Conservation (phyloP, 345 rosid species). For the Populus alba region DNA sequence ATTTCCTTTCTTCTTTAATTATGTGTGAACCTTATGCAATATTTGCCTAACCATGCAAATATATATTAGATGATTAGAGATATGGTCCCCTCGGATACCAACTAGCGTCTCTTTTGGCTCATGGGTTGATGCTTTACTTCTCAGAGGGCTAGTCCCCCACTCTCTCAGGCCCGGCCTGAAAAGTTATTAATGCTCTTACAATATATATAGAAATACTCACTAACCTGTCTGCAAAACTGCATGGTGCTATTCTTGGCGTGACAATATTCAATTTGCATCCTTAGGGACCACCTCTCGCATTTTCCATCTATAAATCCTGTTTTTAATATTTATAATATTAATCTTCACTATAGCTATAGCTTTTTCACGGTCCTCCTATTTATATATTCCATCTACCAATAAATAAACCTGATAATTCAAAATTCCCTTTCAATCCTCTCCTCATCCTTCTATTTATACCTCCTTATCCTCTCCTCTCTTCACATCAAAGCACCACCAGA, state of each 20-base stretch:
- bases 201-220: constrained; percentile 31
- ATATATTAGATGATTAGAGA: not conserved
- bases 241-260: constrained; percentile 33
- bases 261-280: constrained; percentile 31
- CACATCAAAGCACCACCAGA: not conserved
- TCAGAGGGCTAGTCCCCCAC: constrained; percentile 34
- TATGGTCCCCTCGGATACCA: constrained; percentile 37
- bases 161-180: constrained; percentile 28
- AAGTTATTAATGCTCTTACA: constrained; percentile 43
- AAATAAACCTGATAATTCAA: not conserved
- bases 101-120: constrained; percentile 20
- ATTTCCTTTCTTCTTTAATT: constrained; percentile 1
- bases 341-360: not conserved
- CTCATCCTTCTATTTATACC: constrained; percentile 18
- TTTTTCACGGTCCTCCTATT: not conserved
- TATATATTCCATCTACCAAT: not conserved
- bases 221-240: constrained; percentile 26
- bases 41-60: constrained; percentile 20
- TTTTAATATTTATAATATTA: not conserved
- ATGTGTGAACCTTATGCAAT: constrained; percentile 14
- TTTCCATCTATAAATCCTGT: not conserved
- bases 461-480: constrained; percentile 10
- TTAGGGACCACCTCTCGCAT: constrained; percentile 28
- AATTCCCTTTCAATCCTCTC: not conserved
- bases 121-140: constrained; percentile 24